phyloP scores from a whole-genome alignment of 2,329 filamentous ascomycete genomes.

The Amphichorda felina region DNA sequence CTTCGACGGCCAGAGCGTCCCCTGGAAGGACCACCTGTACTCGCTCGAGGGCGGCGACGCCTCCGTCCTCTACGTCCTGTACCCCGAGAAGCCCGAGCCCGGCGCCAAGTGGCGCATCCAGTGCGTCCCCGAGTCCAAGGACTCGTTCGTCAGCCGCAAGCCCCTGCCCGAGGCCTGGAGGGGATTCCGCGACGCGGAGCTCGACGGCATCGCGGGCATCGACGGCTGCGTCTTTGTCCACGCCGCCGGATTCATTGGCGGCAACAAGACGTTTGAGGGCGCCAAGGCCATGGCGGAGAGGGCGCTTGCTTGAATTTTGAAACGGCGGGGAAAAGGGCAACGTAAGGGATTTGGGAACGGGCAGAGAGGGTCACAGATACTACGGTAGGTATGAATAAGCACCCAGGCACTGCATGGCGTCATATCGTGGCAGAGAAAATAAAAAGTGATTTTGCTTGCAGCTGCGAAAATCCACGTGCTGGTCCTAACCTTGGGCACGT shows the following conservation, averaged over 20 bases:
- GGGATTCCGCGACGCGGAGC: conserved; percentile 74
- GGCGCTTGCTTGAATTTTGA: conserved; percentile 38
- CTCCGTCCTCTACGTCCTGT: conserved; percentile 72
- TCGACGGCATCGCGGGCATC: conserved; percentile 61
- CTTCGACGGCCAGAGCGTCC: conserved; percentile 61
- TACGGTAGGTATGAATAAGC: no score
- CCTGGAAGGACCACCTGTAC: conserved; percentile 83
- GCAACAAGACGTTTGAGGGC: conserved; percentile 84
- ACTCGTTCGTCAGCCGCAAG: conserved; percentile 86
- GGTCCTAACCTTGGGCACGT: no score
- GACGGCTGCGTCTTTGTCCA: conserved; percentile 83
- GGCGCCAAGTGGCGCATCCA: conserved; percentile 89
- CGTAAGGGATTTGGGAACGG: not conserved
- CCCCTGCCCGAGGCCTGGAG: conserved; percentile 86
- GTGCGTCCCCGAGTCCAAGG: conserved; percentile 72
- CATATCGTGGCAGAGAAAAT: not conserved
- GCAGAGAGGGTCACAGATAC: no score
- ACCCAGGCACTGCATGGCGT: not conserved
- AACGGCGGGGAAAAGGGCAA: not conserved
- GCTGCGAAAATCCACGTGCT: no score
- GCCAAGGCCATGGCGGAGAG: conserved; percentile 76
- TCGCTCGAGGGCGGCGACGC: conserved; percentile 49
- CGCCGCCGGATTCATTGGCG: conserved; percentile 90
- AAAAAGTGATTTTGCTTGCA: not conserved
- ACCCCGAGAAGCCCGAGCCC: conserved; percentile 65